Percentiles rank a stretch among this genome's conserved stretches.
Conservation (phyloP, 352 stramenopile species). For the Globisporangium barbulae region DNA sequence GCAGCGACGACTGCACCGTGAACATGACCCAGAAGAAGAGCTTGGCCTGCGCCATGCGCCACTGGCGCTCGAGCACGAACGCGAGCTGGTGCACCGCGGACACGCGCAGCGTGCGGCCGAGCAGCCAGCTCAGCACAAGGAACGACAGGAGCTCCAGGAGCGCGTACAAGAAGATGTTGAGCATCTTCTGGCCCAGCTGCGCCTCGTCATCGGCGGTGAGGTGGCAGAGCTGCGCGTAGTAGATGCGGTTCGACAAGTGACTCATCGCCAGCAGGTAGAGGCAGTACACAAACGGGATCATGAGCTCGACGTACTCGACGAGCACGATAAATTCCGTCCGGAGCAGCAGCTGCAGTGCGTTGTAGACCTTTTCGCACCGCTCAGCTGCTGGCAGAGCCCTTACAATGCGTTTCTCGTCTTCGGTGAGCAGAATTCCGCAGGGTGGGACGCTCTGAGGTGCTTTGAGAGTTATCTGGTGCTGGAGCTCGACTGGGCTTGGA, state of each 20-base stretch:
- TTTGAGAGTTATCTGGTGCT: not conserved
- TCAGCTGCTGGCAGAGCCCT: not conserved
- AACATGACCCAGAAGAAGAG: constrained; percentile 43
- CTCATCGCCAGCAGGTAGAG: constrained; percentile 3
- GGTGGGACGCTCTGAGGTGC: not conserved
- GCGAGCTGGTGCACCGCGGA: constrained; percentile 27
- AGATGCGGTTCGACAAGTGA: constrained; percentile 6
- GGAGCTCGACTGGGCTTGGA: not conserved
- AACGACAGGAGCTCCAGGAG: constrained; percentile 40
- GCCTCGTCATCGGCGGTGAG: constrained; percentile 11
- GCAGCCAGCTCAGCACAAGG: constrained; percentile 22
- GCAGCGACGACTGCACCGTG: constrained; percentile 24
- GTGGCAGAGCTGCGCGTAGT: constrained; percentile 3
- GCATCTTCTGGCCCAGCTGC: constrained; percentile 15
- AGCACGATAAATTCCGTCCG: constrained; percentile 23
- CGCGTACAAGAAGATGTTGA: constrained; percentile 31
- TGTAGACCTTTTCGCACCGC: not conserved
- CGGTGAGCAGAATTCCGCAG: not conserved
- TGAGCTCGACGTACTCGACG: constrained; percentile 21
- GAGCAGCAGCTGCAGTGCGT: constrained; percentile 9
- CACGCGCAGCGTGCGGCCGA: constrained; percentile 24
- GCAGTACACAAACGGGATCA: constrained; percentile 23
- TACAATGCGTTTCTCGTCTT: not conserved
- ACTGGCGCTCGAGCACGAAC: constrained; percentile 37
- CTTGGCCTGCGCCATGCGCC: constrained; percentile 28